Base-by-base conservation (phyloP, 768 basidiomycete genomes). In the Trametes sanguinea region DNA sequence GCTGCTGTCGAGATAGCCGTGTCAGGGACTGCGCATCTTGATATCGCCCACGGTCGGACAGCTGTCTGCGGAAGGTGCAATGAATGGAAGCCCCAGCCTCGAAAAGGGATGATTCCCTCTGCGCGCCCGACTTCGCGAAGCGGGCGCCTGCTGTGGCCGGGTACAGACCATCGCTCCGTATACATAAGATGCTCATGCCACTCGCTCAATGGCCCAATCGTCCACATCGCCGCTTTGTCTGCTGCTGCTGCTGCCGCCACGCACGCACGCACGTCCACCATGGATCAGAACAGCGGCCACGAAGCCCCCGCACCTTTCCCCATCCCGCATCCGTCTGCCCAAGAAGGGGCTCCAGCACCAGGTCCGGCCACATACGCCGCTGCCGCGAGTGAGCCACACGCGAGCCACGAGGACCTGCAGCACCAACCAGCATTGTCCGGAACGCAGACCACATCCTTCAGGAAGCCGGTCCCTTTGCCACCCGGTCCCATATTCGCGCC, bases 401-500 rank as follows among this genome's bases (percentile, higher is more conserved):
- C 29, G 9, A 42, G 27, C 29, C 62, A 55, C 57, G 62, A 63
- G 57, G 62, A 46, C 1, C 48, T 33, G 16, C 35, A 17, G 2
- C 54, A 37, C 45, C 54, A 37, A 9, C 44, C 14, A 14, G 30
- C 51, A 33, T n/a, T 37, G 14, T 17, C 32, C 27, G 29, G n/a
- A 39, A 40, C 43, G 17, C 54, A 40, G 22, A 43, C 61, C 39
- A 47, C 61, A n/a, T 55, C 61, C 44, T 55, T 51, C 57, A 59
- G 51, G 33, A 63, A 63, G 46, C 56, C 62, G 8, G 52, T 63
- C 8, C 56, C 62, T 2, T 48, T 63, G 22, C 62, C 57, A 4
- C 50, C 61, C 30, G 45, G 33, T 6, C 57, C 57, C 17, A 59
- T 63, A 52, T 13, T n/a, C 6, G 45, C 57, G 55, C 61, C 61